These are phyloP conservation scores for Asclepias syriaca DNA, from an alignment of 257 asterid genomes.

Conservation along the genomic window DNA sequence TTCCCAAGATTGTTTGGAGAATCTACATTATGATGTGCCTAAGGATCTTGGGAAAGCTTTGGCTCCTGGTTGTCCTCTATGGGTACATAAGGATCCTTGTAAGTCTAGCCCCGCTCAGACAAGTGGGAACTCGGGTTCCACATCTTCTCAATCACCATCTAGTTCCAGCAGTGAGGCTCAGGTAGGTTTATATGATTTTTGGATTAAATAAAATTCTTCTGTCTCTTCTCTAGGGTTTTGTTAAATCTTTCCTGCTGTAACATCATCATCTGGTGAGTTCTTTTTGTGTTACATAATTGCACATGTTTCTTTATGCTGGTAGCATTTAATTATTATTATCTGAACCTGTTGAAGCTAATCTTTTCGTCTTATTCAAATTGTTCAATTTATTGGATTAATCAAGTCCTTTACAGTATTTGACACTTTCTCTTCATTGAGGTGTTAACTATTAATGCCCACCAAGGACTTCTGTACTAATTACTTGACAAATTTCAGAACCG, in stretches of 20 bases:
- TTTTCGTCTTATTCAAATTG: neutral
- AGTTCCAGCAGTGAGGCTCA: conserved; percentile 87
- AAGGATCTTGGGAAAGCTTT: conserved; percentile 29
- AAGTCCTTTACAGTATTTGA: neutral
- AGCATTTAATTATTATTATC: neutral
- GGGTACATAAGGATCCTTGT: conserved; percentile 48
- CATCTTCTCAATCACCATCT: conserved; percentile 67
- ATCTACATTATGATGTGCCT: conserved; percentile 32
- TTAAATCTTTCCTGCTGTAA: neutral
- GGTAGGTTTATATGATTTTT: conserved; percentile 32
- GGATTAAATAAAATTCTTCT: neutral
- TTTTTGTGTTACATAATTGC: neutral
- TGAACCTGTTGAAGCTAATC: neutral
- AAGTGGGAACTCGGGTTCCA: conserved; percentile 73
- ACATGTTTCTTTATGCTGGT: neutral
- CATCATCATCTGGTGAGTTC: neutral
- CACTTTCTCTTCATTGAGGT: neutral
- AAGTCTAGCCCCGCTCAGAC: conserved; percentile 57
- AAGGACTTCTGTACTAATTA: conserved; percentile 9
- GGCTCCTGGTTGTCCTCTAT: conserved; percentile 39
- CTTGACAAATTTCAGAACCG: conserved; percentile 51
- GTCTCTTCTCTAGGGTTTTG: conserved; percentile 3
- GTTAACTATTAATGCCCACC: neutral
- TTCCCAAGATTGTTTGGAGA: conserved; percentile 63
- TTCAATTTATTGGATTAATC: neutral